Base-by-base conservation (phyloP, 768 basidiomycete genomes). In the Suillus alpinus region DNA sequence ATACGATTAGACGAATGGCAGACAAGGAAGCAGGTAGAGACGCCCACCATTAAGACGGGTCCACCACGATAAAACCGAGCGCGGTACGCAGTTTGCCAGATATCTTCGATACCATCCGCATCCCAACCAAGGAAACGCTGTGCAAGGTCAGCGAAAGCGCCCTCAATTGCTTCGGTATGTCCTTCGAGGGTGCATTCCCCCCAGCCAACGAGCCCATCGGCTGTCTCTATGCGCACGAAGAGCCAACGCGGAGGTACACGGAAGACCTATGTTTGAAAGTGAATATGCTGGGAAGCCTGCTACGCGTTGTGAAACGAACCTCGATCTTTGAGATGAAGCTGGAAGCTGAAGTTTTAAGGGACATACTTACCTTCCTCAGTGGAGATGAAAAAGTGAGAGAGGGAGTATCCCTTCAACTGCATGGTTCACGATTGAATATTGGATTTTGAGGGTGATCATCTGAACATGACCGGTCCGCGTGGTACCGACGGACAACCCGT, bases 1-100 rank as follows among this genome's bases (percentile, higher is more conserved):
- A 29, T 39, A 18, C 4, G 26, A 52, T 41, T 32, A 34, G 12
- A 9, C 34, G 6, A 13, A 9, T 43, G 10, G 29, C 26, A 26
- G 8, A 34, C 31, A 29, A 16, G 23, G 16, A 31, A 43, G 16
- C 12, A 13, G 10, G 12, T 2, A 23, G 13, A 43, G 29, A 37
- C 18, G 12, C 64, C 40, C 51, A 82, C 86, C 86, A 90, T 90
- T 39, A 89, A 73, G 29, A 90, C 88, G 3, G 84, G 83, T 0
- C 88, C 88, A 43, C 86, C 86, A 37, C 88, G 81, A 71, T 89
- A 91, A 73, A 92, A 91, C 37, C 88, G 75, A n/a, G 79, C 81
- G 32, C 86, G 75, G 65, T 86, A 86, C 3, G 84, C 85, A 44
- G 79, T 80, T 66, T 88, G 86, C 84, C 84, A 89, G 60, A 88